phyloP scores from a whole-genome alignment of 192 early-diverging fungal species.

The Geranomyces variabilis region DNA sequence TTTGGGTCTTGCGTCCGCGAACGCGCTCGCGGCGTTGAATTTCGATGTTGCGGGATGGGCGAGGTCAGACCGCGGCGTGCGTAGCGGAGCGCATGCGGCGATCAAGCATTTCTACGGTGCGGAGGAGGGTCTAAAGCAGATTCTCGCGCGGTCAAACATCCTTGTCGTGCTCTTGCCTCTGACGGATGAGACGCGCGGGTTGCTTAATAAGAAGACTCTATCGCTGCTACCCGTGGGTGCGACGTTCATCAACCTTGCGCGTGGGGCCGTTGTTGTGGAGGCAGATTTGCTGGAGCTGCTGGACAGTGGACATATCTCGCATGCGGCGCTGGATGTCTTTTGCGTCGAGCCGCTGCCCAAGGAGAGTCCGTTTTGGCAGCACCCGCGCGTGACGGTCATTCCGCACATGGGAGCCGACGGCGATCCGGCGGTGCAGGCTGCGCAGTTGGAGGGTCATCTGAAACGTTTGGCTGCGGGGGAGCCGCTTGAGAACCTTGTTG shows the following conservation, averaged over 20 bases:
- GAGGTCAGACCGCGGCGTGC: not conserved
- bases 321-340: constrained; percentile 3
- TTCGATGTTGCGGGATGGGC: constrained; percentile 9
- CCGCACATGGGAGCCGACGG: constrained; percentile 9
- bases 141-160: not conserved
- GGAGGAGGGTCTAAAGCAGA: not conserved
- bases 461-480: not conserved
- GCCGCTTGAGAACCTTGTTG: not conserved
- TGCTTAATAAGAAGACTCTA: not conserved
- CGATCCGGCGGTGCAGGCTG: not conserved
- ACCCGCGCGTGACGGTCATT: not conserved
- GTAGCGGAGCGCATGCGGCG: not conserved
- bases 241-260: constrained; percentile 1
- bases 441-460: not conserved
- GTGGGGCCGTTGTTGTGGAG: not conserved
- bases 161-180: constrained; percentile 5
- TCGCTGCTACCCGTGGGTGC: not conserved
- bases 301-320: not conserved
- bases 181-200: not conserved
- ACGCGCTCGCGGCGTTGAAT: not conserved
- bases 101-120: not conserved
- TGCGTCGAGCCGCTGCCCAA: constrained; percentile 4
- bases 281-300: not conserved
- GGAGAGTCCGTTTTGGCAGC: constrained; percentile 5
- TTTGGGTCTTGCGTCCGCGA: constrained; percentile 1